Percentiles rank a stretch among this genome's conserved stretches.
Conservation (phyloP, 176 grass and related monocot genomes). For the Carex cristatella region DNA sequence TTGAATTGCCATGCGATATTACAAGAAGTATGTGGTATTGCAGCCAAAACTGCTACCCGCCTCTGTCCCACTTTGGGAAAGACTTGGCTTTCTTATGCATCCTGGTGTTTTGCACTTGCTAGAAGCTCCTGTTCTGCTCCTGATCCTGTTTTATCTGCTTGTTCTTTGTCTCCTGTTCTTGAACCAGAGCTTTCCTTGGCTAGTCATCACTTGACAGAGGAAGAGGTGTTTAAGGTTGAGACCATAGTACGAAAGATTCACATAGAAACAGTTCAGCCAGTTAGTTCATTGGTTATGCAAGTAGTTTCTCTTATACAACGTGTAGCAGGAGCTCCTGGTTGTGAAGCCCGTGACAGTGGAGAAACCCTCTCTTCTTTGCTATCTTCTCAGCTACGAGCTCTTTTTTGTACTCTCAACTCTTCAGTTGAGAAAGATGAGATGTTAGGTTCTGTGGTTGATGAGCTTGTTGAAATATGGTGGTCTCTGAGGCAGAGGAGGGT, state of each 20-base stretch:
- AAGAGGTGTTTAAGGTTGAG: constrained; percentile 60
- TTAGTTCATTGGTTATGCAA: constrained; percentile 51
- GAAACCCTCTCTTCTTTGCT: constrained; percentile 50
- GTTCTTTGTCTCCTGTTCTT: constrained; percentile 55
- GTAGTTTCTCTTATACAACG: constrained; percentile 52
- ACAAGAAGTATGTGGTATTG: constrained; percentile 78
- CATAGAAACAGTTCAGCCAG: constrained; percentile 17
- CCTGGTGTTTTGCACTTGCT: constrained; percentile 82
- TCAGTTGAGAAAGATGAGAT: constrained; percentile 29
- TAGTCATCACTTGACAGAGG: constrained; percentile 58
- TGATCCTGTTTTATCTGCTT: constrained; percentile 37
- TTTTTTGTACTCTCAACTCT: constrained; percentile 46
- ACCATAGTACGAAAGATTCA: constrained; percentile 49
- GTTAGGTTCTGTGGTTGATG: constrained; percentile 36
- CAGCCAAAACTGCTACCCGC: constrained; percentile 55
- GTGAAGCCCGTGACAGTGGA: constrained; percentile 49
- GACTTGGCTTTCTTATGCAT: constrained; percentile 90
- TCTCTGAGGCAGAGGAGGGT: constrained; percentile 72
- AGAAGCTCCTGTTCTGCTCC: constrained; percentile 43
- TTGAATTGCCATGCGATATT: constrained; percentile 41
- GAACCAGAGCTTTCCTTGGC: constrained; percentile 58
- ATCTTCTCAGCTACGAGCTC: constrained; percentile 59
- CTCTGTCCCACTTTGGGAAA: constrained; percentile 82
- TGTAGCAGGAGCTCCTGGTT: constrained; percentile 59
- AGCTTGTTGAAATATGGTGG: constrained; percentile 74